phyloP scores from a whole-genome alignment of 345 rosid species.

The Citrus trifoliata region DNA sequence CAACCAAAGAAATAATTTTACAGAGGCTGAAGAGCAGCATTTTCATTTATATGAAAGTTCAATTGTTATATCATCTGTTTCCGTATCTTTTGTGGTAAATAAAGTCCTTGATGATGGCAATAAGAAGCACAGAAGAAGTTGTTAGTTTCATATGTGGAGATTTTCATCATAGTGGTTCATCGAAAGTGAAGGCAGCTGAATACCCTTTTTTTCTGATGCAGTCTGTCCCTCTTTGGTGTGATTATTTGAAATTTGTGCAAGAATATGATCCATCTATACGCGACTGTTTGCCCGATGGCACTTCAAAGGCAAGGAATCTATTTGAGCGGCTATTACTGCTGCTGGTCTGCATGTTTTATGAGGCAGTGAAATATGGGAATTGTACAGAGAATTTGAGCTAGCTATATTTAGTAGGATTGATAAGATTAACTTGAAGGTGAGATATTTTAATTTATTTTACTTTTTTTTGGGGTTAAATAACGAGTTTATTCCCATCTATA shows the following conservation, averaged over 20 bases:
- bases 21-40: no score
- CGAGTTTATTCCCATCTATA: background rate
- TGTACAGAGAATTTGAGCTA: slow-evolving; percentile 55
- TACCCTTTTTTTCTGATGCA: no score
- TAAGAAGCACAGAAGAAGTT: no score
- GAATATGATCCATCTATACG: slow-evolving; percentile 59
- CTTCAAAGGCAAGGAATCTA: slow-evolving; percentile 69
- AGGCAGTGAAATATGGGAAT: slow-evolving; percentile 85
- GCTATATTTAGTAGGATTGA: no score
- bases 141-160: no score
- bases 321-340: slow-evolving; percentile 91
- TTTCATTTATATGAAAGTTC: background rate
- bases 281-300: slow-evolving; percentile 51
- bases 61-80: background rate
- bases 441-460: no score
- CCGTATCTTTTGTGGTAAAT: background rate
- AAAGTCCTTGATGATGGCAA: background rate
- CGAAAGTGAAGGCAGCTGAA: no score
- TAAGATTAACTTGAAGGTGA: no score
- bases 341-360: slow-evolving; percentile 74
- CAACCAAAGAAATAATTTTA: no score
- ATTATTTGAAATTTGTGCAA: slow-evolving; percentile 61
- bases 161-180: no score
- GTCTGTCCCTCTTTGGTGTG: no score
- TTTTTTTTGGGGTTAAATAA: background rate